Percentiles rank a stretch among this genome's conserved stretches.
Evolutionary conservation across 1,284 basidiomycete genomes (phyloP).

Genomic region (Ceratobasidium sp.): DNA sequence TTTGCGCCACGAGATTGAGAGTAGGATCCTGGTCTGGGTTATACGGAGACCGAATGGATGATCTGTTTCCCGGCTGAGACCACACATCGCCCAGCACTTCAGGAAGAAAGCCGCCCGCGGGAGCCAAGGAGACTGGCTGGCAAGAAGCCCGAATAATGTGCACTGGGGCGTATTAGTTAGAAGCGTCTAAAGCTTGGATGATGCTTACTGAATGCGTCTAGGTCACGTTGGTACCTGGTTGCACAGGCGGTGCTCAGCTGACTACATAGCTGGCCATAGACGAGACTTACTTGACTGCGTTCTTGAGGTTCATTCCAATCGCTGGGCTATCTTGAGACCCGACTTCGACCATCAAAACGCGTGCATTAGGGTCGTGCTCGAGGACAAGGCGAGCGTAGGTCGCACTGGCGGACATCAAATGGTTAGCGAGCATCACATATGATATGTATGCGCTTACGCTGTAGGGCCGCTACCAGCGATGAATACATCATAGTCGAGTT

Average conservation of each 20-base stretch:
- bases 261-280: not conserved
- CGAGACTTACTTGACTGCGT: conserved; percentile 8
- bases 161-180: not conserved
- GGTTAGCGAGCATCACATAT: not conserved
- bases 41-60: conserved; percentile 2
- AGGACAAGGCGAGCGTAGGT: conserved; percentile 13
- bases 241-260: not conserved
- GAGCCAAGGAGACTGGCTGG: conserved; percentile 9
- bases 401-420: not conserved
- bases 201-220: conserved; percentile 18
- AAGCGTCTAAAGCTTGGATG: not conserved
- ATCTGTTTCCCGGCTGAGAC: conserved; percentile 1
- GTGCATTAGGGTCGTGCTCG: not conserved
- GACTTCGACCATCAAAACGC: conserved; percentile 10
- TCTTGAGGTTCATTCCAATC: conserved; percentile 9
- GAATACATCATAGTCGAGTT: conserved; percentile 17
- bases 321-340: conserved; percentile 16
- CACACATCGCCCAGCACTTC: conserved; percentile 13
- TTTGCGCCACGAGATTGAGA: conserved; percentile 12
- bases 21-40: conserved; percentile 35
- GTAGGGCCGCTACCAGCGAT: conserved; percentile 27
- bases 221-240: conserved; percentile 17
- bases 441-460: not conserved
- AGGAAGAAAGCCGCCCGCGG: not conserved
- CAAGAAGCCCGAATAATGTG: conserved; percentile 8